Conservation (phyloP, 1,139 yeast genomes). For the Hansenula anomala region DNA sequence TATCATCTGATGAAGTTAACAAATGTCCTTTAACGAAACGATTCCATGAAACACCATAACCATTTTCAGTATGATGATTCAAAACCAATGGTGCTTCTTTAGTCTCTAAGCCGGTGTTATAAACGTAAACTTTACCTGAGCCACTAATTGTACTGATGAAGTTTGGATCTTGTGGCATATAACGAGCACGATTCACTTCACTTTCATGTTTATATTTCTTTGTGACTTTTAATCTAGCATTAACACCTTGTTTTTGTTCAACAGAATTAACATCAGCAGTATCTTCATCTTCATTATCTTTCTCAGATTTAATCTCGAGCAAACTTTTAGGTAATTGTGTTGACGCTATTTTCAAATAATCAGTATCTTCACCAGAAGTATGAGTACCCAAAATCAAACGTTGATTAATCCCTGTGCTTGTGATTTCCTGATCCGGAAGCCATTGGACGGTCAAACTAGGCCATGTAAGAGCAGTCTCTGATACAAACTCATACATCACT, state of each 20-base stretch:
- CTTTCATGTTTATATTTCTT: conserved; percentile 51
- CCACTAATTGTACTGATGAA: conserved; percentile 77
- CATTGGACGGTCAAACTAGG: conserved; percentile 77
- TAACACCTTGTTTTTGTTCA: conserved; percentile 20
- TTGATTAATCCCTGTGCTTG: conserved; percentile 22
- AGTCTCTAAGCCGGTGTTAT: conserved; percentile 39
- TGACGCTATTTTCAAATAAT: conserved; percentile 72
- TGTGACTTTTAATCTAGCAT: conserved; percentile 55
- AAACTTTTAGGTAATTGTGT: conserved; percentile 58
- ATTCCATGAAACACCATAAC: conserved; percentile 72
- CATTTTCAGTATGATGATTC: conserved; percentile 58
- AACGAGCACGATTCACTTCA: conserved; percentile 80
- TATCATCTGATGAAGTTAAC: conserved; percentile 62
- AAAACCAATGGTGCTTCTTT: conserved; percentile 26
- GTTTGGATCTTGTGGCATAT: conserved; percentile 67
- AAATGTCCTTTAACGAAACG: conserved; percentile 41
- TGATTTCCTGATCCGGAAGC: conserved; percentile 41
- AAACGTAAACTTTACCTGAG: conserved; percentile 66
- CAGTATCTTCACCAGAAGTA: conserved; percentile 74
- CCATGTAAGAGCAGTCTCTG: conserved; percentile 77
- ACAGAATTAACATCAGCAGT: conserved; percentile 20
- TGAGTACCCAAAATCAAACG: conserved; percentile 75
- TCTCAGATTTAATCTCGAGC: conserved; percentile 7
- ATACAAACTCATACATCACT: conserved; percentile 74
- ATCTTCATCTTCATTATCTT: conserved; percentile 6